Conservation (phyloP, 2,329 filamentous ascomycete genomes). For the Purpureocillium takamizusanense region DNA sequence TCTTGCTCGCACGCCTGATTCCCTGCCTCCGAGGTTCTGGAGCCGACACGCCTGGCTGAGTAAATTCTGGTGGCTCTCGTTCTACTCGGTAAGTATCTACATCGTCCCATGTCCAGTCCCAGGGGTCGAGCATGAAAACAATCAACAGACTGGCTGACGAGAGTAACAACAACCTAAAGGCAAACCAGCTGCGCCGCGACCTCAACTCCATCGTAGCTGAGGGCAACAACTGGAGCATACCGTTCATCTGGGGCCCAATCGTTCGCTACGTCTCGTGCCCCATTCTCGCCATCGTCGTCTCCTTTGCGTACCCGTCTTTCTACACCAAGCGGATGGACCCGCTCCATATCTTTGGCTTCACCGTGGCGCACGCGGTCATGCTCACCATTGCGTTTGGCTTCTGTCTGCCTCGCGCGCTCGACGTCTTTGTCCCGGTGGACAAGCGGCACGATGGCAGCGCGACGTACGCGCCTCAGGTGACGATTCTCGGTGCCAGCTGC, state of each 20-base stretch:
- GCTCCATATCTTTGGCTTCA: slow-evolving; percentile 30
- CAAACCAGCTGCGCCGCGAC: slow-evolving; percentile 41
- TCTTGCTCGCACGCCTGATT: slow-evolving; percentile 28
- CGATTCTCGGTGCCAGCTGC: background rate
- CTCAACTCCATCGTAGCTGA: slow-evolving; percentile 37
- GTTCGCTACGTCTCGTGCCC: slow-evolving; percentile 35
- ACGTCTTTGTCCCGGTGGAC: slow-evolving; percentile 1
- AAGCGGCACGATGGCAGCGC: background rate
- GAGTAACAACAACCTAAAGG: slow-evolving; percentile 21
- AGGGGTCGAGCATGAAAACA: too few relatives aligned
- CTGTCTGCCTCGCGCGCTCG: slow-evolving; percentile 24
- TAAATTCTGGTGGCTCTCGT: slow-evolving; percentile 32
- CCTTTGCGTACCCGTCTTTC: slow-evolving; percentile 34
- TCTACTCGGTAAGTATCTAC: too few relatives aligned
- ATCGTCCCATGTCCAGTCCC: too few relatives aligned
- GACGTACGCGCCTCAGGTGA: slow-evolving; percentile 1
- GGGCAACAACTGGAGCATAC: slow-evolving; percentile 43
- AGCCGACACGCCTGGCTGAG: slow-evolving; percentile 22
- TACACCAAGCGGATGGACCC: slow-evolving; percentile 27
- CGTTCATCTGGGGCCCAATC: slow-evolving; percentile 24
- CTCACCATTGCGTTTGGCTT: slow-evolving; percentile 32
- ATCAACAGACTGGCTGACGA: too few relatives aligned
- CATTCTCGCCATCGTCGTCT: slow-evolving; percentile 34
- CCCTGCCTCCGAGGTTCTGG: slow-evolving; percentile 31
- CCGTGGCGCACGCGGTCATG: slow-evolving; percentile 26